These are phyloP conservation scores for Trichoderma asperelloides DNA, from an alignment of 495 filamentous ascomycete species.

Conservation along the genomic window DNA sequence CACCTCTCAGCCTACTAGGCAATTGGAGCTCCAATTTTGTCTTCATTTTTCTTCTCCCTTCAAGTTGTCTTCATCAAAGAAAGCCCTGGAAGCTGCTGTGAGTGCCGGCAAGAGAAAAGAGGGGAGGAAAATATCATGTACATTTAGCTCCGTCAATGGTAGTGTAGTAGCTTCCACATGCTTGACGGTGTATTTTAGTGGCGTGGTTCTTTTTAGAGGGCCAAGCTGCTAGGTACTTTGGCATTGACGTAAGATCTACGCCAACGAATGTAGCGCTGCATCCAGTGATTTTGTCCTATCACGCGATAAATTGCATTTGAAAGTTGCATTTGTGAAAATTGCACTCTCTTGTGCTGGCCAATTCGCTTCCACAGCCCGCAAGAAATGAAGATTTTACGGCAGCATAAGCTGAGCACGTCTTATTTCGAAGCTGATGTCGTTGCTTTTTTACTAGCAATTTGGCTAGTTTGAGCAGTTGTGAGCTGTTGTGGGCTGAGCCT, in stretches of 20 bases:
- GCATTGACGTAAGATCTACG: conserved; percentile 3
- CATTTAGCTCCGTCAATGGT: no score
- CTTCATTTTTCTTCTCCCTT: no score
- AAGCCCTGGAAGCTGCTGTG: no score
- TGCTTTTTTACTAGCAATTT: background rate
- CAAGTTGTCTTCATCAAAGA: no score
- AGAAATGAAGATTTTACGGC: background rate
- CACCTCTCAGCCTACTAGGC: no score
- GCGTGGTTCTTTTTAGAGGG: background rate
- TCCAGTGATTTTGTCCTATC: background rate
- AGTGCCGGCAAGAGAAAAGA: no score
- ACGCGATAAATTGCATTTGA: background rate
- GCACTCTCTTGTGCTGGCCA: background rate
- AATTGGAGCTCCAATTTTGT: no score
- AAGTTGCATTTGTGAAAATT: background rate
- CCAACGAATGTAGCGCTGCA: background rate
- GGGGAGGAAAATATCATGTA: background rate
- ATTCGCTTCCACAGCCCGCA: background rate
- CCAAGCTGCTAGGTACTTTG: background rate
- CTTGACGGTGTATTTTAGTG: background rate
- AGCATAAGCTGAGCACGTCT: background rate
- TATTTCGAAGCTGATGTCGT: background rate
- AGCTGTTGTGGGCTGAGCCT: background rate
- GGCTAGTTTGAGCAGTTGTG: background rate
- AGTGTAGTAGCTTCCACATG: background rate